phyloP scores from a whole-genome alignment of 163 green algal genomes.

The Scenedesmus sp. region DNA sequence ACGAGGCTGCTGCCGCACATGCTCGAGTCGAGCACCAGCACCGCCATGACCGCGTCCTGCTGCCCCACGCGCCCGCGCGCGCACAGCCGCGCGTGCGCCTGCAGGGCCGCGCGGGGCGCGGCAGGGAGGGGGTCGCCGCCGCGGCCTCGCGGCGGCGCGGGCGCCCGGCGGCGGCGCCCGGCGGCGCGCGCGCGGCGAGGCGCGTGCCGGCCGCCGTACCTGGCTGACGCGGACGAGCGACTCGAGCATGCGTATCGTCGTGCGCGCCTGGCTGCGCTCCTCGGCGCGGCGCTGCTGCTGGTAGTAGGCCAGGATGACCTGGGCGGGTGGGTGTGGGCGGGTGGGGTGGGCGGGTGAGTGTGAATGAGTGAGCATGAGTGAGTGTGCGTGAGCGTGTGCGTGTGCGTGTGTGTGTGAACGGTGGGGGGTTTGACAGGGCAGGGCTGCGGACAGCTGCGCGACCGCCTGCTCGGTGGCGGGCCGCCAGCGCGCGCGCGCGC shows the following conservation, averaged over 20 bases:
- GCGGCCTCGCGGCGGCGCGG: background rate
- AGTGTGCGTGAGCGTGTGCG: too few relatives aligned
- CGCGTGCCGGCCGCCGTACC: too few relatives aligned
- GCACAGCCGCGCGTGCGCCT: constrained; percentile 84
- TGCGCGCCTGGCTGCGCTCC: constrained; percentile 56
- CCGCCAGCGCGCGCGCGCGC: background rate
- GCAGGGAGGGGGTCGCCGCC: too few relatives aligned
- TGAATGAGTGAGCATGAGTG: too few relatives aligned
- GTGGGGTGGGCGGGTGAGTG: too few relatives aligned
- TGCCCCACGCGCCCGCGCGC: constrained; percentile 56
- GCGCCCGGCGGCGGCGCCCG: background rate
- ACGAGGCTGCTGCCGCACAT: constrained; percentile 35
- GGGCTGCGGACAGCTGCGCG: too few relatives aligned
- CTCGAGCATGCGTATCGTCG: constrained; percentile 91
- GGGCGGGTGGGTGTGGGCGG: background rate
- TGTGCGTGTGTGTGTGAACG: too few relatives aligned
- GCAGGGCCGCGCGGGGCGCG: too few relatives aligned
- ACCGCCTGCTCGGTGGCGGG: too few relatives aligned
- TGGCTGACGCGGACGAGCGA: constrained; percentile 85
- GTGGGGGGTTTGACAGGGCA: too few relatives aligned
- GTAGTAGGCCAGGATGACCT: constrained; percentile 73
- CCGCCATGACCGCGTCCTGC: constrained; percentile 70
- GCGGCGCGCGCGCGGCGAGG: background rate
- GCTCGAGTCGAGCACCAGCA: constrained; percentile 66
- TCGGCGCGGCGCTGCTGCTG: constrained; percentile 58